Percentiles rank a stretch among this genome's conserved stretches.
These are phyloP conservation scores for Decorospora gaudefroyi DNA, from an alignment of 2,329 filamentous ascomycete species.

Conservation along the genomic window DNA sequence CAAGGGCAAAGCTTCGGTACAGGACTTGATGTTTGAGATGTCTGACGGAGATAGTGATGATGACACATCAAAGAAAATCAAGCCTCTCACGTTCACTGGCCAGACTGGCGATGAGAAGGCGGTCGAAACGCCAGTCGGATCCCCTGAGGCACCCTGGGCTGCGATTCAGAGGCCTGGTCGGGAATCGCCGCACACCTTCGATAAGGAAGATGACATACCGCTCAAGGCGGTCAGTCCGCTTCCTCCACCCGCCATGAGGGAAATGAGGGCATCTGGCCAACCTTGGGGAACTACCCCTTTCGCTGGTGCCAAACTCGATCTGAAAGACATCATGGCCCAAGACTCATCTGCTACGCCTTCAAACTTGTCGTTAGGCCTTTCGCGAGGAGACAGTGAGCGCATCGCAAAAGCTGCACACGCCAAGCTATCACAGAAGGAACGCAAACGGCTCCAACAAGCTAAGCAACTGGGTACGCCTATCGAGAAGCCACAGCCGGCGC, in stretches of 20 bases:
- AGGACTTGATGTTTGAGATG: constrained; percentile 92
- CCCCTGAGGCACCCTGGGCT: constrained; percentile 36
- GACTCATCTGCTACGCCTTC: constrained; percentile 57
- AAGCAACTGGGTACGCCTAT: constrained; percentile 41
- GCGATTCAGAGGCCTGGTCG: constrained; percentile 18
- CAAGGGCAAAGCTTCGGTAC: constrained; percentile 68
- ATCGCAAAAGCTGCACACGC: constrained; percentile 48
- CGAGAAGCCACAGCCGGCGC: constrained; percentile 37
- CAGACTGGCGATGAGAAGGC: constrained; percentile 9
- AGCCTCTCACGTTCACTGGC: constrained; percentile 29
- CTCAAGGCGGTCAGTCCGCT: constrained; percentile 34
- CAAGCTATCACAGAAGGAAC: constrained; percentile 89
- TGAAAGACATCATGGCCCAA: constrained; percentile 77
- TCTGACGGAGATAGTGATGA: constrained; percentile 67
- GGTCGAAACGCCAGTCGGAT: constrained; percentile 23
- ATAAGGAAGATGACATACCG: constrained; percentile 8
- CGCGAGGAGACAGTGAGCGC: constrained; percentile 49
- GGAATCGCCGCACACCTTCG: constrained; percentile 21
- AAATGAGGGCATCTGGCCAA: constrained; percentile 38
- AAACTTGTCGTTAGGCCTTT: constrained; percentile 58
- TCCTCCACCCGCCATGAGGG: constrained; percentile 25
- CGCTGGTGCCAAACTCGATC: constrained; percentile 67
- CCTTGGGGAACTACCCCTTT: constrained; percentile 62
- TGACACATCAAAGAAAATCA: constrained; percentile 21
- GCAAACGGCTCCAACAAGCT: constrained; percentile 63